phyloP scores from a whole-genome alignment of 768 basidiomycete genomes.

The Panus rudis region DNA sequence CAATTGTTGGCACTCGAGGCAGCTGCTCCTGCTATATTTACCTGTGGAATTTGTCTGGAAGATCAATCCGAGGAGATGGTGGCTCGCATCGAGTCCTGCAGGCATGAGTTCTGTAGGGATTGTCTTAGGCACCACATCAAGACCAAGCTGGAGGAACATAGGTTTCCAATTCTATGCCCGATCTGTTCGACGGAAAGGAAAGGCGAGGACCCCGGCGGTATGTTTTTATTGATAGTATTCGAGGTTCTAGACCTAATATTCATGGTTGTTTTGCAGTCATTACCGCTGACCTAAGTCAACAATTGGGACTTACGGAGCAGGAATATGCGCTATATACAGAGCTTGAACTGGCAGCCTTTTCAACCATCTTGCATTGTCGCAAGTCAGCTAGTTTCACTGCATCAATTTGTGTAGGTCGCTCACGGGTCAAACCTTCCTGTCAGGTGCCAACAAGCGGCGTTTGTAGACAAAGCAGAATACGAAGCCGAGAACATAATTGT shows the following conservation, averaged over 20 bases:
- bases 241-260: not conserved
- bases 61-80: slow-evolving; percentile 3
- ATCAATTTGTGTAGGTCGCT: not conserved
- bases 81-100: slow-evolving; percentile 7
- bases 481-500: slow-evolving; percentile 13
- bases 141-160: slow-evolving; percentile 11
- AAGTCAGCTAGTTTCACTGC: slow-evolving; percentile 1
- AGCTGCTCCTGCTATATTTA: slow-evolving; percentile 30
- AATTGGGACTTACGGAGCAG: slow-evolving; percentile 7
- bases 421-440: not conserved
- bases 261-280: slow-evolving; percentile 5
- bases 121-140: slow-evolving; percentile 8
- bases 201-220: slow-evolving; percentile 8
- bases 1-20: slow-evolving; percentile 27
- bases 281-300: not conserved
- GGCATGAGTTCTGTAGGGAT: slow-evolving; percentile 10
- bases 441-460: slow-evolving; percentile 16
- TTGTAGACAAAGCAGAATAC: slow-evolving; percentile 24
- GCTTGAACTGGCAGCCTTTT: slow-evolving; percentile 11
- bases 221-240: not conserved
- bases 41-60: slow-evolving; percentile 41
- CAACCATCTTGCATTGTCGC: slow-evolving; percentile 8
- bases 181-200: slow-evolving; percentile 9
- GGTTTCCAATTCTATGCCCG: slow-evolving; percentile 11
- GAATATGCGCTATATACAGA: slow-evolving; percentile 10